These are phyloP conservation scores for Strobilomyces echinocephalus DNA, from an alignment of 768 basidiomycete species.

Conservation along the genomic window DNA sequence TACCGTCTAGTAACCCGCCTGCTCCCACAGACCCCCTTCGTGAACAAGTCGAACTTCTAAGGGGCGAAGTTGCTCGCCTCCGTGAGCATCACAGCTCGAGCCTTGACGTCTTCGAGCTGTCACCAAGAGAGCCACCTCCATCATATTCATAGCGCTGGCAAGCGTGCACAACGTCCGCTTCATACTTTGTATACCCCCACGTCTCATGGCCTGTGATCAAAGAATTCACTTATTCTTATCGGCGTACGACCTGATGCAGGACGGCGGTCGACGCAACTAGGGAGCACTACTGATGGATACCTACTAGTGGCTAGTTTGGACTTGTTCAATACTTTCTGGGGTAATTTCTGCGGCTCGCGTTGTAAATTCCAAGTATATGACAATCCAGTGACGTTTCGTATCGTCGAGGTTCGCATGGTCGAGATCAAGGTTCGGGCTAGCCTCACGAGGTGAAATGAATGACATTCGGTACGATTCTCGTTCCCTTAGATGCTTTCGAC, in stretches of 20 bases:
- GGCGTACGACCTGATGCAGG: too few relatives aligned
- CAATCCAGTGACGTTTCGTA: not conserved
- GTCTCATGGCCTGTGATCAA: too few relatives aligned
- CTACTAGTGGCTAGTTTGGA: not conserved
- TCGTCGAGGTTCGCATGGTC: not conserved
- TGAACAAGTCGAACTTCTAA: not conserved
- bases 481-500: not conserved
- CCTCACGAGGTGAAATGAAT: constrained; percentile 21
- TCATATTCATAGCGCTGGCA: too few relatives aligned
- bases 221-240: too few relatives aligned
- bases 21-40: not conserved
- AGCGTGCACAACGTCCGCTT: too few relatives aligned
- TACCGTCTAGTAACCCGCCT: not conserved
- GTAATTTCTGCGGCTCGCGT: not conserved
- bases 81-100: not conserved
- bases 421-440: constrained; percentile 14
- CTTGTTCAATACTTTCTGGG: not conserved
- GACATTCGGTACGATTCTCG: constrained; percentile 31
- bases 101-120: not conserved
- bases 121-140: too few relatives aligned
- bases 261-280: too few relatives aligned
- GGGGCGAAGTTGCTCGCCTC: not conserved
- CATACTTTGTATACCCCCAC: too few relatives aligned
- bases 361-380: constrained; percentile 12
- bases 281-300: too few relatives aligned